Evolutionary conservation across 1,139 yeast genomes (phyloP), one percentile per base, ranked within the genome.

Genomic region (Kodamaea fungicola): DNA sequence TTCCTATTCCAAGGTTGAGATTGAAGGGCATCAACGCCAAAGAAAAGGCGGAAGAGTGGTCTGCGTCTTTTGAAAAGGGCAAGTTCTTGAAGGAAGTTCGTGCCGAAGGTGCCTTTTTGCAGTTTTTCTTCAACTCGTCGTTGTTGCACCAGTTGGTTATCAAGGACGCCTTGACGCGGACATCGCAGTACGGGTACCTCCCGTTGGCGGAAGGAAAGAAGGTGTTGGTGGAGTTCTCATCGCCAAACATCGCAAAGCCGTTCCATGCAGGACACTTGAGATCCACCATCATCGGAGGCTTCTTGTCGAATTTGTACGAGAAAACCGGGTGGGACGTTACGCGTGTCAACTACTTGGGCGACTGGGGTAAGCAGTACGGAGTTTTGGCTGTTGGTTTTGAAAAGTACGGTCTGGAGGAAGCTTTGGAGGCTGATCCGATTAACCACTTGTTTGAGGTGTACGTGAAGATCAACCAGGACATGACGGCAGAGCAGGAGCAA

Each of bases 321-420:
- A 81, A 80, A 51, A 71, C 83, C 42, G 97, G 97, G 30, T 92
- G 92, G 85, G 78, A 87, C 12, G 98, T 94, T 31, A 68, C 76
- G 49, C 80, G 97, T 68, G 74, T 92, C 69, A 92, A 92, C 68
- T 92, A 94, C 66, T 74, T 92, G 50, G 99, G 99, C 57, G 99
- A 92, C 67, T 92, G 98, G 98, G 99, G 99, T 41, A 92, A 94
- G 66, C 99, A 92, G 70, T 92, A 92, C 57, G 99, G 98, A 63
- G 69, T 90, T 37, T 75, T 92, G 50, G 98, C 98, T 24, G 83
- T 94, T 47, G 99, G 97, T 36, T 92, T 84, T 60, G 78, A 79
- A 41, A 79, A 76, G 55, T 92, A 85, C 56, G 99, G 99, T 37
- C 66, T 74, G 45, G 96, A 85, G 57, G 87, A 83, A 53, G 67